A percentile compares a stretch with the other conserved stretches of the same genome.
Conservation (phyloP, 2,329 filamentous ascomycete species). For the Whalleya microplaca region DNA sequence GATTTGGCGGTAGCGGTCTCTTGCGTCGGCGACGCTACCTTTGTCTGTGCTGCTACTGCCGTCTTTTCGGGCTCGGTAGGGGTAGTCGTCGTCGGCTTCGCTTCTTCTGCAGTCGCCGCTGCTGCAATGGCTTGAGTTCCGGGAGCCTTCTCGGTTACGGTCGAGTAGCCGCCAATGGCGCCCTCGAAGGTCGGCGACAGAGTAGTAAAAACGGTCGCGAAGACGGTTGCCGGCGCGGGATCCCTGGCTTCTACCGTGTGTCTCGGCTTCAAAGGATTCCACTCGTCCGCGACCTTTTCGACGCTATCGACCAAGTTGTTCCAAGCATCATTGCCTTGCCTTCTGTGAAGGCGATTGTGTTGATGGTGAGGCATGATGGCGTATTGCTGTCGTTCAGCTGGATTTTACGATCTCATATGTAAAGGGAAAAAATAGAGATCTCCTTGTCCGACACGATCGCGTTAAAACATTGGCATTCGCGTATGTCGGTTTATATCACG, state of each 20-base stretch:
- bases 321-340: slow-evolving; percentile 28
- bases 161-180: slow-evolving; percentile 47
- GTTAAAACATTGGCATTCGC: not conserved
- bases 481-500: slow-evolving; percentile 2
- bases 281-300: slow-evolving; percentile 34
- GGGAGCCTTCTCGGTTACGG: slow-evolving; percentile 34
- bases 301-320: slow-evolving; percentile 32
- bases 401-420: not conserved
- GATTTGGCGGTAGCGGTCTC: not conserved
- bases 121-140: slow-evolving; percentile 13
- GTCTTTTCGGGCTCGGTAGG: slow-evolving; percentile 9
- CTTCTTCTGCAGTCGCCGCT: slow-evolving; percentile 8
- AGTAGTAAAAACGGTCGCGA: slow-evolving; percentile 47
- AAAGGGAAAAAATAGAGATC: slow-evolving; percentile 1
- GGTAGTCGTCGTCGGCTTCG: slow-evolving; percentile 7
- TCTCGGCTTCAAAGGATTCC: slow-evolving; percentile 28
- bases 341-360: slow-evolving; percentile 33
- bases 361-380: slow-evolving; percentile 27
- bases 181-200: slow-evolving; percentile 46
- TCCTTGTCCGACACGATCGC: slow-evolving; percentile 11
- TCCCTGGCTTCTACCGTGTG: slow-evolving; percentile 23
- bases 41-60: slow-evolving; percentile 1
- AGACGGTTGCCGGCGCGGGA: slow-evolving; percentile 35
- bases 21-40: not conserved
- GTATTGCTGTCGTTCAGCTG: slow-evolving; percentile 1